Evolutionary conservation across 164 flowering plant species (phyloP), one percentile per base, ranked within the genome.

Genomic region (Liquidambar formosana): DNA sequence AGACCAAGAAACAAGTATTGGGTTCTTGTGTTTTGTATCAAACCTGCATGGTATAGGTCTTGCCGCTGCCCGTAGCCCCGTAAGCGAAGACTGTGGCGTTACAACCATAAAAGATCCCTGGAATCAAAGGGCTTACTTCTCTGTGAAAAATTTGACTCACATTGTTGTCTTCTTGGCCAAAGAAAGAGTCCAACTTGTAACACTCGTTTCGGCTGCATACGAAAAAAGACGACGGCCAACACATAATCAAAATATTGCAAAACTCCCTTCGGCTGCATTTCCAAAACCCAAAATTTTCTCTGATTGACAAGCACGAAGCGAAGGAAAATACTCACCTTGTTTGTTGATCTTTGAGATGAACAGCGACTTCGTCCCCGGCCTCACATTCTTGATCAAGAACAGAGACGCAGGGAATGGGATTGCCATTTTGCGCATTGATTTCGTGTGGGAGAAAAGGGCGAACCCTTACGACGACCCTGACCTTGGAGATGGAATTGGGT

Each of bases 11-110:
- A 23, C 11, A 38, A 4, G 33, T 38, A 41, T 19, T 11, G 23
- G 13, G 64, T 38, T 61, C 21, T 19, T 44, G 19, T 33, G 16
- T 21, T 21, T 15, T 10, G 47, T 3, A 44, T 2, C 61, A 41
- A 56, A 88, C 98, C 97, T 93, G 97, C 96, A 93, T 91, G 0
- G 96, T 91, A 75, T 80, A 86, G 3, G 96, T 93, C 52, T 93
- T 93, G 18, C 98, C 97, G 52, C 97, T 93, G 4, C 98, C 96
- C 1, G 98, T 91, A 61, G 97, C 97, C 4, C 98, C 98, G 67
- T 91, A 90, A 51, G 97, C 98, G 54, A 93, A 91, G 14, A 91
- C 88, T 4, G 97, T 87, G 5, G 90, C 91, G 64, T 91, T 93
- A 63, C 64, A 77, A 1, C 97, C 98, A n/a, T 66, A 63, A 65